phyloP scores from a whole-genome alignment of 768 basidiomycete genomes.

The Dacryopinax spathularia region DNA sequence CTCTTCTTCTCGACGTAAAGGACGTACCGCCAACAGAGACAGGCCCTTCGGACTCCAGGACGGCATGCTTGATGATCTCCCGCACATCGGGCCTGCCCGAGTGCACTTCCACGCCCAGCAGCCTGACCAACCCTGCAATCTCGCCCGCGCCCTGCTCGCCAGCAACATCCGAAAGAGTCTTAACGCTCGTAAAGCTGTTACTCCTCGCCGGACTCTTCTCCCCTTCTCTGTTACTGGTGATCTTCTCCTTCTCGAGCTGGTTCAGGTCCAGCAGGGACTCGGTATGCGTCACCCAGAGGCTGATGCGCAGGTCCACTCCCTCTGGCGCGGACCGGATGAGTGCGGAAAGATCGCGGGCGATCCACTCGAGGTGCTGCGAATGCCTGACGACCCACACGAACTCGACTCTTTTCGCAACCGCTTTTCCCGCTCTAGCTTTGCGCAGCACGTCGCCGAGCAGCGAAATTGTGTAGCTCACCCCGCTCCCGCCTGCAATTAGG shows the following conservation, averaged over 20 bases:
- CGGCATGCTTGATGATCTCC: slow-evolving; percentile 3
- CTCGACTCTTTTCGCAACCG: slow-evolving; percentile 16
- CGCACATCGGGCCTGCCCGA: slow-evolving; percentile 6
- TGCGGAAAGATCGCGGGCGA: not conserved
- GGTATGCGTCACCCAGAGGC: slow-evolving; percentile 6
- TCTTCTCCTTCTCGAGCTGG: not conserved
- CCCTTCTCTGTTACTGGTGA: no score
- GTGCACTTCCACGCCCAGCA: not conserved
- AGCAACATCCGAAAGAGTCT: not conserved
- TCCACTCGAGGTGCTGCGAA: slow-evolving; percentile 5
- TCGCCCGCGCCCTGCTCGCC: not conserved
- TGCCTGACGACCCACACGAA: slow-evolving; percentile 35
- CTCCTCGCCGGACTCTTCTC: not conserved
- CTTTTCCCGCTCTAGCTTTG: slow-evolving; percentile 26
- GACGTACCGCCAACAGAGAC: slow-evolving; percentile 11
- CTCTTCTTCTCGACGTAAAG: not conserved
- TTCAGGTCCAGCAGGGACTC: not conserved
- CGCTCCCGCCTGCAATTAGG: slow-evolving; percentile 40
- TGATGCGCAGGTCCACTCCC: not conserved
- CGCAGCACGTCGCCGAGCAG: slow-evolving; percentile 30
- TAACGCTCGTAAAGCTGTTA: not conserved
- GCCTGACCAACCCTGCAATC: not conserved
- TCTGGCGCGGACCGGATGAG: not conserved
- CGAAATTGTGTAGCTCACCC: slow-evolving; percentile 35
- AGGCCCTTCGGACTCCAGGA: slow-evolving; percentile 2